phyloP scores from a whole-genome alignment of 2,329 filamentous ascomycete species.

The Fusarium neocosmosporiellum region DNA sequence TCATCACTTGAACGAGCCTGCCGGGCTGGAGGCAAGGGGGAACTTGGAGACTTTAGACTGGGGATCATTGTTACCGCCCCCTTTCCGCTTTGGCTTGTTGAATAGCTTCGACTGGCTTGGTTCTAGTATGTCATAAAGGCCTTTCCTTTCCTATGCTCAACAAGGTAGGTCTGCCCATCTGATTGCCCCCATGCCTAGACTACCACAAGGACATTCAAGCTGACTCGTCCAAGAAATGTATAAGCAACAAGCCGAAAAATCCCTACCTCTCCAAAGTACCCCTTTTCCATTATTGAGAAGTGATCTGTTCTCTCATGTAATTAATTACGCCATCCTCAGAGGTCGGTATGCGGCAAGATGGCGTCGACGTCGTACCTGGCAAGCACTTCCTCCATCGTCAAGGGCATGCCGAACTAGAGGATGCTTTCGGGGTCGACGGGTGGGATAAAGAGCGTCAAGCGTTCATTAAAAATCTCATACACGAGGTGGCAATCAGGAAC shows the following conservation, averaged over 20 bases:
- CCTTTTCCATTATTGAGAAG: no score
- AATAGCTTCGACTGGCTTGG: background rate
- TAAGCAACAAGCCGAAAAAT: background rate
- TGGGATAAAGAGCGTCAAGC: background rate
- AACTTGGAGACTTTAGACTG: background rate
- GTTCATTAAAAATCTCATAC: background rate
- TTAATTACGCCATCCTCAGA: background rate
- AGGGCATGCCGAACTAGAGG: background rate
- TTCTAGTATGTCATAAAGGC: background rate
- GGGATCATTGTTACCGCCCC: background rate
- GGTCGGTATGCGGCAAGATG: background rate
- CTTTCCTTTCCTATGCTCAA: background rate
- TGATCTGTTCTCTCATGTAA: no score
- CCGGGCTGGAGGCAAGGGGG: background rate
- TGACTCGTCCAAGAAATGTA: background rate
- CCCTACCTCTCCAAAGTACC: no score
- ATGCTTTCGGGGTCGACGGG: background rate
- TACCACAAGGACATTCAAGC: background rate
- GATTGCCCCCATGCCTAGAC: background rate
- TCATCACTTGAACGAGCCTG: background rate
- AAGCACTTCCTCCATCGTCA: background rate
- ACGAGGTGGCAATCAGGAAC: background rate
- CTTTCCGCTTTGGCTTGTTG: background rate
- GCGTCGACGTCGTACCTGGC: background rate
- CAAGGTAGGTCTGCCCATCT: background rate